phyloP scores from a whole-genome alignment of 2,329 filamentous ascomycete genomes.

The Diplocarpon mali region DNA sequence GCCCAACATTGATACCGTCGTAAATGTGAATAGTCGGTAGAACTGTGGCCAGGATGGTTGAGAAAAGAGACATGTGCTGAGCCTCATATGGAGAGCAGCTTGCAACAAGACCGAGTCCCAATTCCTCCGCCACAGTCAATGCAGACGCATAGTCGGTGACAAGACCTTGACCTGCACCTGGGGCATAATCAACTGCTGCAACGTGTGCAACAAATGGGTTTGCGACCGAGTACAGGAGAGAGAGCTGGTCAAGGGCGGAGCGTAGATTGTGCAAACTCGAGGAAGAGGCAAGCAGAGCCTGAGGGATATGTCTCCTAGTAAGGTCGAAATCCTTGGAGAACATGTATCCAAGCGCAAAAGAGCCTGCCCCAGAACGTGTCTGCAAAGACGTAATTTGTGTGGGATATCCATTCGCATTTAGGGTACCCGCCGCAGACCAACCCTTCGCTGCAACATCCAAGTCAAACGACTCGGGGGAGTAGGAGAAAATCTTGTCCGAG shows the following conservation, averaged over 20 bases:
- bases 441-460: conserved; percentile 71
- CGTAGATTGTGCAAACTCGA: conserved; percentile 72
- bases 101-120: conserved; percentile 76
- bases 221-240: conserved; percentile 79
- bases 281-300: conserved; percentile 80
- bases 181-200: conserved; percentile 76
- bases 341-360: conserved; percentile 89
- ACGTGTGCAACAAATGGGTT: conserved; percentile 91
- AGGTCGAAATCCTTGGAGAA: conserved; percentile 96
- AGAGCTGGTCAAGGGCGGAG: conserved; percentile 79
- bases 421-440: conserved; percentile 60
- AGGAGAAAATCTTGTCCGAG: conserved; percentile 95
- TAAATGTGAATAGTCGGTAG: conserved; percentile 81
- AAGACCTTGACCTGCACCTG: conserved; percentile 52
- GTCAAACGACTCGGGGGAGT: conserved; percentile 88
- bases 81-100: conserved; percentile 82
- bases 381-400: conserved; percentile 73
- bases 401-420: conserved; percentile 72
- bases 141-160: conserved; percentile 80
- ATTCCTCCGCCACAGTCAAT: conserved; percentile 73
- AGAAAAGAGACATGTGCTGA: conserved; percentile 90
- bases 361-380: conserved; percentile 78
- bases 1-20: conserved; percentile 71
- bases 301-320: conserved; percentile 80
- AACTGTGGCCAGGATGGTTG: conserved; percentile 67